Evolutionary conservation across 2,329 filamentous ascomycete species (phyloP).

Genomic region (Aureobasidium namibiae): DNA sequence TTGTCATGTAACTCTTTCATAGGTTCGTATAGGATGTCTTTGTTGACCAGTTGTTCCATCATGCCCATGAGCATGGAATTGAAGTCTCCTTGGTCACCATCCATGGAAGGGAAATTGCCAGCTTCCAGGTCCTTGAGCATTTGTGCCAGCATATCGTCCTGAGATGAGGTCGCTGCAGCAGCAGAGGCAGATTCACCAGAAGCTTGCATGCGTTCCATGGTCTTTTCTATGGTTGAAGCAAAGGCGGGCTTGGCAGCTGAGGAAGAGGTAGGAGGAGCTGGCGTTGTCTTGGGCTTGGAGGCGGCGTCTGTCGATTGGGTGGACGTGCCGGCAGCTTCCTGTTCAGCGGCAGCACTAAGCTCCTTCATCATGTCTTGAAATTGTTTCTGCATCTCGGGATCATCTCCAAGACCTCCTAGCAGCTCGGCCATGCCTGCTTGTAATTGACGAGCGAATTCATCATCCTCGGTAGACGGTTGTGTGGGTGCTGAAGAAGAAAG

Average conservation of each 20-base stretch:
- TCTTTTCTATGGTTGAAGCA: constrained; percentile 84
- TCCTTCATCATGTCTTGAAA: constrained; percentile 73
- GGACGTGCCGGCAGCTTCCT: constrained; percentile 22
- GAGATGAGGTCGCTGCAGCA: constrained; percentile 38
- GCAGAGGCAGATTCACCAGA: constrained; percentile 81
- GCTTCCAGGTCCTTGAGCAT: constrained; percentile 82
- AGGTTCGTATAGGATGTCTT: constrained; percentile 95
- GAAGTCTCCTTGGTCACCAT: constrained; percentile 70
- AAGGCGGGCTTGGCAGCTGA: constrained; percentile 44
- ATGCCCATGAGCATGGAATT: constrained; percentile 92
- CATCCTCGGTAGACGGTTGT: constrained; percentile 42
- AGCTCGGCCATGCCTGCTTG: constrained; percentile 83
- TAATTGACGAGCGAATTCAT: constrained; percentile 77
- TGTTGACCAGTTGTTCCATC: constrained; percentile 99
- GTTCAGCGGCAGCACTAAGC: constrained; percentile 39
- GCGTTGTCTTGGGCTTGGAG: constrained; percentile 16
- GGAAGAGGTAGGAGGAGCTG: constrained; percentile 15
- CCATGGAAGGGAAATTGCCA: constrained; percentile 42
- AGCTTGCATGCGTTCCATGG: constrained; percentile 92
- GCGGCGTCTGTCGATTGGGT: constrained; percentile 17
- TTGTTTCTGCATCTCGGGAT: constrained; percentile 64
- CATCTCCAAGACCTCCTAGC: constrained; percentile 57
- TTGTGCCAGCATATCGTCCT: constrained; percentile 79
- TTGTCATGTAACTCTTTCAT: constrained; percentile 96
- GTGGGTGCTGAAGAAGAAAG: constrained; percentile 19